phyloP scores from a whole-genome alignment of 805 yeast genomes.

The Sungouiella thailandica region DNA sequence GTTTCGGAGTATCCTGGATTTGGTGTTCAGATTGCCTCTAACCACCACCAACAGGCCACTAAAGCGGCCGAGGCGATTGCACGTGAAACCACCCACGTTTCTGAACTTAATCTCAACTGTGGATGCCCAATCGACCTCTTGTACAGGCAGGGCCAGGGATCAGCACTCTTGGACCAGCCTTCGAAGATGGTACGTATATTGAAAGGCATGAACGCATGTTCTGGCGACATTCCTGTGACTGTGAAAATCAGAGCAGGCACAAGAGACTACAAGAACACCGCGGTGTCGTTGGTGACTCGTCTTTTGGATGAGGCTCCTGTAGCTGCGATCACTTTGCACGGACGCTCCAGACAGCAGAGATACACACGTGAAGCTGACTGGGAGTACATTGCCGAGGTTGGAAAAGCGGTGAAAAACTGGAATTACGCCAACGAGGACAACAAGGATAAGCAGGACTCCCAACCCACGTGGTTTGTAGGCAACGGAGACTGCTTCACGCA shows the following conservation, averaged over 20 bases:
- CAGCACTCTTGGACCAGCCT: slow-evolving; percentile 87
- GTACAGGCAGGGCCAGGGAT: slow-evolving; percentile 94
- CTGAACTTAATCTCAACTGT: slow-evolving; percentile 86
- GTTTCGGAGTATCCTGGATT: slow-evolving; percentile 75
- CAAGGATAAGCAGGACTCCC: slow-evolving; percentile 52
- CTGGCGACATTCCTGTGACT: slow-evolving; percentile 89
- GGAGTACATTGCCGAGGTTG: slow-evolving; percentile 79
- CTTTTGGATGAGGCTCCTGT: slow-evolving; percentile 74
- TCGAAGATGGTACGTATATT: slow-evolving; percentile 72
- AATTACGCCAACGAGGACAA: slow-evolving; percentile 52
- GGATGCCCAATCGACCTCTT: slow-evolving; percentile 97
- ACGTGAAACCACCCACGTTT: slow-evolving; percentile 52
- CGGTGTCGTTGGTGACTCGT: slow-evolving; percentile 68
- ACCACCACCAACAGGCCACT: slow-evolving; percentile 90
- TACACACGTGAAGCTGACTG: slow-evolving; percentile 91
- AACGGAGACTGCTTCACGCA: slow-evolving; percentile 89
- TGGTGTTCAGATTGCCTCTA: slow-evolving; percentile 89
- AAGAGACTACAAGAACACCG: slow-evolving; percentile 79
- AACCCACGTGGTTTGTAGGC: slow-evolving; percentile 80
- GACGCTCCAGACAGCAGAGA: slow-evolving; percentile 94
- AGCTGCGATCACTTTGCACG: slow-evolving; percentile 91
- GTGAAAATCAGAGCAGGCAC: slow-evolving; percentile 92
- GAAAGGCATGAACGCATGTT: slow-evolving; percentile 81
- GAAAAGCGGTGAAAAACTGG: slow-evolving; percentile 57
- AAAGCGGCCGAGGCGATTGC: slow-evolving; percentile 83